A percentile compares a stretch with the other conserved stretches of the same genome.
These are phyloP conservation scores for Diaporthe citri DNA, from an alignment of 2,329 filamentous ascomycete species.

Conservation along the genomic window DNA sequence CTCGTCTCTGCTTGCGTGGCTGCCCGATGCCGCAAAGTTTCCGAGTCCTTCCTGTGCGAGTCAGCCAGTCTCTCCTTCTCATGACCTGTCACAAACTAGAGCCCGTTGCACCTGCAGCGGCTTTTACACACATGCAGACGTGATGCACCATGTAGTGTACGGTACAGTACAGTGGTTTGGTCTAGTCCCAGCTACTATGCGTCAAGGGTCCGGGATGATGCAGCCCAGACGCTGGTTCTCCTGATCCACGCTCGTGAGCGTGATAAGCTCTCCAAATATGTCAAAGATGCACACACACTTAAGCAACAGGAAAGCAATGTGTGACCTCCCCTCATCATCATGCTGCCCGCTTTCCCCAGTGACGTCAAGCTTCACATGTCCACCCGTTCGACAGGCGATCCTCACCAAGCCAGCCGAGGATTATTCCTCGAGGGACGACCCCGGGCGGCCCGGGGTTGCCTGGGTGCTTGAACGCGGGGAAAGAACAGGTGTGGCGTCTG, in stretches of 20 bases:
- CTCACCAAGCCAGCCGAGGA: not conserved
- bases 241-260: not conserved
- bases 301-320: not conserved
- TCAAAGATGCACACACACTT: not conserved
- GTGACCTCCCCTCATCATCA: not conserved
- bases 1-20: not conserved
- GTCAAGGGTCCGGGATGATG: slow-evolving; percentile 10
- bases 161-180: not conserved
- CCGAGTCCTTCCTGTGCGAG: not conserved
- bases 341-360: not conserved
- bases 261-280: not conserved
- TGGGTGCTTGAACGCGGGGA: slow-evolving; percentile 4
- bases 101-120: not conserved
- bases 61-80: not conserved
- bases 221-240: not conserved
- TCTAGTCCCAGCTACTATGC: not conserved
- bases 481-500: slow-evolving; percentile 26
- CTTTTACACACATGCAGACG: not conserved
- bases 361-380: slow-evolving; percentile 28
- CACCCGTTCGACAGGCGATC: slow-evolving; percentile 1
- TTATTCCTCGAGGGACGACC: slow-evolving; percentile 9
- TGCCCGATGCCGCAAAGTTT: not conserved
- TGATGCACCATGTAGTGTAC: not conserved
- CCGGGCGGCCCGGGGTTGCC: not conserved
- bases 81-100: slow-evolving; percentile 3